phyloP scores from a whole-genome alignment of 257 asterid species.

The Mitragyna speciosa region DNA sequence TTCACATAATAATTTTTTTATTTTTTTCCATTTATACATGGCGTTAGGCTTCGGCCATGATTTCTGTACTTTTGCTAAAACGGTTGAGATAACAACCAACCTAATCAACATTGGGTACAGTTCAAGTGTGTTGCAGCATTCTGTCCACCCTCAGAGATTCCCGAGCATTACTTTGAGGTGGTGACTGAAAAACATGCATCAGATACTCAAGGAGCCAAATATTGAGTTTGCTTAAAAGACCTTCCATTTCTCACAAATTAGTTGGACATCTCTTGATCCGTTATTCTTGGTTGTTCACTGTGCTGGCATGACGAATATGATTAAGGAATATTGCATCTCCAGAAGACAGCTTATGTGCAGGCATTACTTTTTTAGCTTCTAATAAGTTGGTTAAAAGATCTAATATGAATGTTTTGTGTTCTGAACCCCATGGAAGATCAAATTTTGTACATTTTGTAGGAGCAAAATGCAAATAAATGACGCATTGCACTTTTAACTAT shows the following conservation, averaged over 20 bases:
- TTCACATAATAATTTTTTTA: background rate
- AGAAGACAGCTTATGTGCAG: background rate
- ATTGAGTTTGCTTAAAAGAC: background rate
- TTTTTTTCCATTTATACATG: background rate
- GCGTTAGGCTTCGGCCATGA: background rate
- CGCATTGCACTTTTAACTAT: background rate
- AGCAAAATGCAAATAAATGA: no score
- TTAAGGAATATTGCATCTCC: background rate
- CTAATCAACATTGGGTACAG: constrained; percentile 20
- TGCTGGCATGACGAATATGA: no score
- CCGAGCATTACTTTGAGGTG: constrained; percentile 25
- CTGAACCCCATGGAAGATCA: background rate
- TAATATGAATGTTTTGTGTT: no score
- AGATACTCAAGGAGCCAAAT: background rate
- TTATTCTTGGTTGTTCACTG: no score
- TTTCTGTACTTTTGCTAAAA: background rate
- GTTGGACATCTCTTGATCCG: no score
- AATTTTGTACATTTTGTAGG: no score
- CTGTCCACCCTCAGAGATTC: constrained; percentile 33
- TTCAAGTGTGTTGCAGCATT: constrained; percentile 38
- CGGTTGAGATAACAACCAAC: background rate
- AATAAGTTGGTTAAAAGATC: no score
- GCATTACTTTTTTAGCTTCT: background rate
- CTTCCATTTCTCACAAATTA: no score
- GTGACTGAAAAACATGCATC: background rate